These are phyloP conservation scores for Neostapfia colusana DNA, from an alignment of 176 grass and related monocot species.

Conservation along the genomic window DNA sequence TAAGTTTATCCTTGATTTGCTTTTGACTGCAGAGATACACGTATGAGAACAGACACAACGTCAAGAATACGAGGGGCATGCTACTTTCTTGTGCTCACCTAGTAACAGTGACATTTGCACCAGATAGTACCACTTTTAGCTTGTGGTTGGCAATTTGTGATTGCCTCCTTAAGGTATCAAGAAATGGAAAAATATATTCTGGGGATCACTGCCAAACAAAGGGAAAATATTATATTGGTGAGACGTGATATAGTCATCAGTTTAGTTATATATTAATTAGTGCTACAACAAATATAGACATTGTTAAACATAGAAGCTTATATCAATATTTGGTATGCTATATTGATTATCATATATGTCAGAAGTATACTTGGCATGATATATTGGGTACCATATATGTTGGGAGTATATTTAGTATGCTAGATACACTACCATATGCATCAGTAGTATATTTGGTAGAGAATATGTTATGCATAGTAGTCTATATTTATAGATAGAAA, in stretches of 20 bases:
- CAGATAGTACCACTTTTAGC: conserved; percentile 78
- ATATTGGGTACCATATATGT: too few relatives aligned
- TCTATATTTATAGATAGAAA: too few relatives aligned
- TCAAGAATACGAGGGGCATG: conserved; percentile 3
- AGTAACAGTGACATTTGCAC: conserved; percentile 66
- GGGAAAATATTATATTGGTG: neutral
- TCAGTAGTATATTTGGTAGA: too few relatives aligned
- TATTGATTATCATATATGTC: too few relatives aligned
- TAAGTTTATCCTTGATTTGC: conserved; percentile 63
- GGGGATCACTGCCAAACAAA: conserved; percentile 66
- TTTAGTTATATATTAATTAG: neutral
- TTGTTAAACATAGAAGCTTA: too few relatives aligned
- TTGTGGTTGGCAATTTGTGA: conserved; percentile 56
- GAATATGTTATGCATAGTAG: too few relatives aligned
- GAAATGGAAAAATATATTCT: conserved; percentile 74
- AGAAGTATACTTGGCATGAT: too few relatives aligned
- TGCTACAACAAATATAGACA: neutral
- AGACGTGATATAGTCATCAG: neutral
- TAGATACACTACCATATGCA: too few relatives aligned
- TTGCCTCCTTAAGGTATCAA: conserved; percentile 68
- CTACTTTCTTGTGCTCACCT: conserved; percentile 50
- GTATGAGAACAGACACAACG: conserved; percentile 27
- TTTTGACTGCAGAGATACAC: conserved; percentile 62
- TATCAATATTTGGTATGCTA: too few relatives aligned
- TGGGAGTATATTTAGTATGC: too few relatives aligned